Evolutionary conservation across 345 rosid species (phyloP).

Genomic region (Gossypium thurberi): DNA sequence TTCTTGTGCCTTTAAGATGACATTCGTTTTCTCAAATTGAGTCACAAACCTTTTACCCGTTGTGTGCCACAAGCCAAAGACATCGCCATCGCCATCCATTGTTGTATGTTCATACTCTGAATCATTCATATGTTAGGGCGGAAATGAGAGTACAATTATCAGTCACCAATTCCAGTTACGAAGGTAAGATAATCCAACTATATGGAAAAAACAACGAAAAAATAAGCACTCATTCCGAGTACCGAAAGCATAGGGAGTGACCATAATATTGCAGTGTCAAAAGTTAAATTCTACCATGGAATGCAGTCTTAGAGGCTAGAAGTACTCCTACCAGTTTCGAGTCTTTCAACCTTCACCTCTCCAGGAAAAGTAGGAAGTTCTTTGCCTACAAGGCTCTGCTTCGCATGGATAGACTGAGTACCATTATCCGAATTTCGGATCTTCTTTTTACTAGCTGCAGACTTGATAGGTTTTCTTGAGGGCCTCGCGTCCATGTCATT

Average conservation of each 20-base stretch:
- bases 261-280: not conserved
- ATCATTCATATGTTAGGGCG: not conserved
- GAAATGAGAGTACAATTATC: not conserved
- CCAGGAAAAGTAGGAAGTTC: conserved; percentile 10
- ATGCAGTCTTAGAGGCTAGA: not conserved
- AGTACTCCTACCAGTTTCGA: conserved; percentile 25
- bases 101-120: not conserved
- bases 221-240: not conserved
- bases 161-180: not conserved
- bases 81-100: not conserved
- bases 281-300: not conserved
- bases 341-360: conserved; percentile 13
- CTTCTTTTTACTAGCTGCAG: conserved; percentile 14
- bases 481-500: conserved; percentile 7
- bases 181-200: not conserved
- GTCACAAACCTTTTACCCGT: not conserved
- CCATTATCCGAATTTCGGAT: conserved; percentile 8
- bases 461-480: not conserved
- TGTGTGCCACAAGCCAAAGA: not conserved
- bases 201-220: not conserved
- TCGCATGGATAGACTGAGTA: not conserved
- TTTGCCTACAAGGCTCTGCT: conserved; percentile 10
- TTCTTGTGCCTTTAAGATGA: conserved; percentile 2
- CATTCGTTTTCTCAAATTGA: conserved; percentile 7
- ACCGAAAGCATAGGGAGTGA: not conserved